phyloP scores from a whole-genome alignment of 2,329 filamentous ascomycete genomes.

The Aspergillus terreus region DNA sequence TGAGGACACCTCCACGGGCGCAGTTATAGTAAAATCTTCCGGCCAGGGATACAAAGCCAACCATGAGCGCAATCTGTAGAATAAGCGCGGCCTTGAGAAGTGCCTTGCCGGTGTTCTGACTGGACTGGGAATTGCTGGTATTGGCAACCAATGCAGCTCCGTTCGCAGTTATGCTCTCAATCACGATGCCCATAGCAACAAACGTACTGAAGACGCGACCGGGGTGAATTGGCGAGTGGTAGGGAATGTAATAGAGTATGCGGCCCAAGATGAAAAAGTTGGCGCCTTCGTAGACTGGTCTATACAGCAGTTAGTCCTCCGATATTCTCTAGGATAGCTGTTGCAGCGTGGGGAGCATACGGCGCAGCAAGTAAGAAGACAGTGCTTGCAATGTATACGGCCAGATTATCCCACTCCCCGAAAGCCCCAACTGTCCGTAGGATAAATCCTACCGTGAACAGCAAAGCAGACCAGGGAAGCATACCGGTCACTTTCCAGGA shows the following conservation, averaged over 20 bases:
- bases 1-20: constrained; percentile 36
- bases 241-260: constrained; percentile 49
- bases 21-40: constrained; percentile 46
- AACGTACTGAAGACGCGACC: constrained; percentile 59
- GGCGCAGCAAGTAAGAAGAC: constrained; percentile 39
- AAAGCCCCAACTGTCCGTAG: constrained; percentile 35
- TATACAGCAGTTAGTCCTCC: constrained; percentile 6
- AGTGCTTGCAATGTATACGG: constrained; percentile 36
- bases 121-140: constrained; percentile 27
- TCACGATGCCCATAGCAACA: constrained; percentile 48
- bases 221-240: constrained; percentile 50
- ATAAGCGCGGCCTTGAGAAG: constrained; percentile 50
- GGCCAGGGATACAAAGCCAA: constrained; percentile 47
- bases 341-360: constrained; percentile 19
- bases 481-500: constrained; percentile 41
- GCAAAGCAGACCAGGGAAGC: constrained; percentile 39
- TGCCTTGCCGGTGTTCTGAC: constrained; percentile 41
- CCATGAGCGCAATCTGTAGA: constrained; percentile 50
- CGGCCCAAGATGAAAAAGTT: constrained; percentile 53
- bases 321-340: neutral
- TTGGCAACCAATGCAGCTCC: constrained; percentile 48
- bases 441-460: constrained; percentile 39
- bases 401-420: constrained; percentile 33
- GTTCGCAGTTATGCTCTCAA: constrained; percentile 49
- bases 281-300: constrained; percentile 40